phyloP scores from a whole-genome alignment of 148 eudicot species.

The Rheum nobile region DNA sequence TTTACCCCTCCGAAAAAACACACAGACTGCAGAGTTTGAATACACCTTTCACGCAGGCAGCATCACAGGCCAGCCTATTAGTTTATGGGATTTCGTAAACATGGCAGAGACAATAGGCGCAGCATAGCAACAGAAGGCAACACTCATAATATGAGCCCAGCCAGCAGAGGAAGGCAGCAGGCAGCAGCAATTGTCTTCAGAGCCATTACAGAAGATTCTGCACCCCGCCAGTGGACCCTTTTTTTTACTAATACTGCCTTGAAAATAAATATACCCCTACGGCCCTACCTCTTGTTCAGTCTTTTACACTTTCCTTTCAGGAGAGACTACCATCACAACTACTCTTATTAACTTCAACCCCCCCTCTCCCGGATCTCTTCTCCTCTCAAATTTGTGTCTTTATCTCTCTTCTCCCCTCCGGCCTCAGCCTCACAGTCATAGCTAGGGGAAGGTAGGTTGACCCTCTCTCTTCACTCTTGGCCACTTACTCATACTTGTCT shows the following conservation, averaged over 20 bases:
- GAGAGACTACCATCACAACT: neutral
- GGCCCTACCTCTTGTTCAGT: too few species aligned
- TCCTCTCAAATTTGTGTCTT: too few species aligned
- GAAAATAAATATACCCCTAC: too few species aligned
- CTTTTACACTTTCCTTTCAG: neutral
- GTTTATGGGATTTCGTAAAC: slow-evolving; percentile 57
- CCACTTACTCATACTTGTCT: neutral
- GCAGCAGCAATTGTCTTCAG: slow-evolving; percentile 26
- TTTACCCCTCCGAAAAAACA: neutral
- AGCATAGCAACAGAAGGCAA: slow-evolving; percentile 18
- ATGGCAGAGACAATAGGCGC: slow-evolving; percentile 69
- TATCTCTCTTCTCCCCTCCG: too few species aligned
- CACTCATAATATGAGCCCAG: neutral
- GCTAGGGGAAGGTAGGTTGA: neutral
- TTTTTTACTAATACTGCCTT: too few species aligned
- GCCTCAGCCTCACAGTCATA: neutral
- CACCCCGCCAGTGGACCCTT: slow-evolving; percentile 43
- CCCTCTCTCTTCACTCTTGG: neutral
- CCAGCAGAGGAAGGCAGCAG: slow-evolving; percentile 11
- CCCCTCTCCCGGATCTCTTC: neutral
- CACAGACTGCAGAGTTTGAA: neutral
- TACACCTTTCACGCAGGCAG: neutral
- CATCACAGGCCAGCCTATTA: neutral
- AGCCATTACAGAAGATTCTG: slow-evolving; percentile 84
- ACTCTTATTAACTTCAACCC: neutral